Conservation (phyloP, 2,329 filamentous ascomycete genomes). For the Aspergillus piperis region DNA sequence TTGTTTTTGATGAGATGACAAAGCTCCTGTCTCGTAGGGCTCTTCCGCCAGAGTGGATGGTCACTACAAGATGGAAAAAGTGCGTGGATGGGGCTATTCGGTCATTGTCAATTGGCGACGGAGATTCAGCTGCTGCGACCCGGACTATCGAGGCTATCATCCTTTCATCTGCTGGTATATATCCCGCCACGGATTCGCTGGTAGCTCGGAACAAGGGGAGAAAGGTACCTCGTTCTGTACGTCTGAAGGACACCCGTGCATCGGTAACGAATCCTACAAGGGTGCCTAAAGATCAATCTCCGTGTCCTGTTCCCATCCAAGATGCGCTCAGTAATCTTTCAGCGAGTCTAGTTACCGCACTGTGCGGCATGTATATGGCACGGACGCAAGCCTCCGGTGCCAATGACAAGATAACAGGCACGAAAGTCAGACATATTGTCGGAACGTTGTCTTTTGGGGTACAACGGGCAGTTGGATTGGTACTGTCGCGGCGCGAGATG, state of each 20-base stretch:
- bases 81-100: constrained; percentile 40
- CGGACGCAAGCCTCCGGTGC: constrained; percentile 27
- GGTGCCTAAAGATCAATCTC: constrained; percentile 9
- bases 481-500: constrained; percentile 2
- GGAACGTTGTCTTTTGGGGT: constrained; percentile 25
- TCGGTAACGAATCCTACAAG: constrained; percentile 15
- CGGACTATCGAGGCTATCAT: constrained; percentile 36
- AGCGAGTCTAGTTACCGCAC: constrained; percentile 36
- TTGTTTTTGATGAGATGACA: constrained; percentile 37
- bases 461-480: constrained; percentile 26
- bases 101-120: constrained; percentile 39
- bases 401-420: constrained; percentile 17
- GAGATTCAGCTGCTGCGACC: constrained; percentile 34
- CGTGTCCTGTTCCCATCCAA: constrained; percentile 37
- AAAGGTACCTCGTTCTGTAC: not conserved
- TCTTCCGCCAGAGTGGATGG: constrained; percentile 44
- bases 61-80: constrained; percentile 39
- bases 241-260: constrained; percentile 21
- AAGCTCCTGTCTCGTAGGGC: constrained; percentile 34
- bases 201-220: not conserved
- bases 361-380: constrained; percentile 42
- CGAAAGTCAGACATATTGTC: constrained; percentile 31
- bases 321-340: constrained; percentile 41
- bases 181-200: not conserved
- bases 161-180: constrained; percentile 30